phyloP scores from a whole-genome alignment of 768 basidiomycete genomes.

The Harrya chromipes region DNA sequence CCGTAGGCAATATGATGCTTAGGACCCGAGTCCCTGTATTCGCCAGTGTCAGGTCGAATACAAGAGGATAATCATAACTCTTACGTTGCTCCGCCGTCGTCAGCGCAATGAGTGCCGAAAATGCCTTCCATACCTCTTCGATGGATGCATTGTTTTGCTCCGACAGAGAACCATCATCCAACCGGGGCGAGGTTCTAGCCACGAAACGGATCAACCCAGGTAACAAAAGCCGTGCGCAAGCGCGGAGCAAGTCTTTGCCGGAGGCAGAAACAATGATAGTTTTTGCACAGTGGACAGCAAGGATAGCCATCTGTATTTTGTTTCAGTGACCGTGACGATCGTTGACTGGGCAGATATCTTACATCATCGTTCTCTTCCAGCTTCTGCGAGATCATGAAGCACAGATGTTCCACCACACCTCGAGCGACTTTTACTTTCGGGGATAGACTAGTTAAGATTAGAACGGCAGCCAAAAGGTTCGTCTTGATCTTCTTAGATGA shows the following conservation, averaged over 20 bases:
- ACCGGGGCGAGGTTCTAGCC: constrained; percentile 59
- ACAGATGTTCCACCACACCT: constrained; percentile 78
- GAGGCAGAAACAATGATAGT: constrained; percentile 76
- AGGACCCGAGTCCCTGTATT: constrained; percentile 60
- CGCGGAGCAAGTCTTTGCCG: constrained; percentile 63
- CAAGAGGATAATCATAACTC: constrained; percentile 24
- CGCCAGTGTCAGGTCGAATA: constrained; percentile 12
- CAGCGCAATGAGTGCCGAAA: constrained; percentile 58
- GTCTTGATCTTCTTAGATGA: constrained; percentile 84
- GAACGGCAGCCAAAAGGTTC: constrained; percentile 82
- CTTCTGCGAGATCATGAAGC: constrained; percentile 81
- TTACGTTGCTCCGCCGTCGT: constrained; percentile 61
- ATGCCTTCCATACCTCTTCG: constrained; percentile 80
- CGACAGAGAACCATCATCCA: constrained; percentile 54
- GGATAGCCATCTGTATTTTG: constrained; percentile 60
- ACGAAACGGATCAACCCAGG: constrained; percentile 82
- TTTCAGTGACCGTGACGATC: constrained; percentile 4
- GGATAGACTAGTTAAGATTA: constrained; percentile 81
- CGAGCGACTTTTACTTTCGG: constrained; percentile 62
- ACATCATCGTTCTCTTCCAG: constrained; percentile 71
- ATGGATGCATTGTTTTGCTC: constrained; percentile 61
- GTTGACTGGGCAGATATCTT: constrained; percentile 14
- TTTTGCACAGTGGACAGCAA: constrained; percentile 86
- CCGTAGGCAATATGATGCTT: constrained; percentile 71
- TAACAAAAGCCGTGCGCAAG: constrained; percentile 68